A percentile compares a stretch with the other conserved stretches of the same genome.
phyloP scores from a whole-genome alignment of 1,284 basidiomycete species.

The Heterobasidion occidentale region DNA sequence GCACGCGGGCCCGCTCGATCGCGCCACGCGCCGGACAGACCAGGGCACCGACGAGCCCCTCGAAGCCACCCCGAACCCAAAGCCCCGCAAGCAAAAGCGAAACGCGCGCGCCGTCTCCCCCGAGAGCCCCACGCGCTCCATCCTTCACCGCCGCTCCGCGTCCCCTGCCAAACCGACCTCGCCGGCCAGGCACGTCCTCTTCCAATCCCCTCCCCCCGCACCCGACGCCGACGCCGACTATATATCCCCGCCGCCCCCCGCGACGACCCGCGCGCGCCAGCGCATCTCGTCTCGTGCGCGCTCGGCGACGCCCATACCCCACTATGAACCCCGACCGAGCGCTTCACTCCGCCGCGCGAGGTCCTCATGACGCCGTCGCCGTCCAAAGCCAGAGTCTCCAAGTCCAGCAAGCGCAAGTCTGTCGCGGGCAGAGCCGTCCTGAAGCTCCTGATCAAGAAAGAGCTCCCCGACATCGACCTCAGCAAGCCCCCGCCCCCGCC shows the following conservation, averaged over 20 bases:
- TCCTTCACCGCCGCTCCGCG: constrained; percentile 8
- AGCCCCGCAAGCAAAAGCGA: constrained; percentile 47
- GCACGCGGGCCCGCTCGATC: neutral
- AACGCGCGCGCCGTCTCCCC: constrained; percentile 9
- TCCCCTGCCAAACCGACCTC: constrained; percentile 18
- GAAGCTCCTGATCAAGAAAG: constrained; percentile 41
- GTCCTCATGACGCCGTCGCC: constrained; percentile 39
- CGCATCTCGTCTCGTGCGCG: constrained; percentile 18
- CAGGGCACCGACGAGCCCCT: neutral
- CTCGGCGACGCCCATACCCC: constrained; percentile 42
- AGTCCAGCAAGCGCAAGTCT: constrained; percentile 29
- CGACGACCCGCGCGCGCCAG: constrained; percentile 15
- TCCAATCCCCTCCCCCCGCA: constrained; percentile 35
- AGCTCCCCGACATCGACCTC: constrained; percentile 57
- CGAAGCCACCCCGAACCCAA: constrained; percentile 47
- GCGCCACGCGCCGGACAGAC: neutral
- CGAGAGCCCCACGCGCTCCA: constrained; percentile 22
- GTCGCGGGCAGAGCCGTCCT: constrained; percentile 19
- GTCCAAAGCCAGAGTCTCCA: constrained; percentile 16
- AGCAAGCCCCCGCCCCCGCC: constrained; percentile 51
- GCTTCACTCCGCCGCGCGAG: constrained; percentile 63
- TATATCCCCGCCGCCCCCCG: constrained; percentile 25
- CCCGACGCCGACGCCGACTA: constrained; percentile 40
- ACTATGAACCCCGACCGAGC: constrained; percentile 58
- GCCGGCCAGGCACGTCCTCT: constrained; percentile 17